These are phyloP conservation scores for Manihot esculenta DNA, from an alignment of 441 rosid genomes.

Conservation along the genomic window DNA sequence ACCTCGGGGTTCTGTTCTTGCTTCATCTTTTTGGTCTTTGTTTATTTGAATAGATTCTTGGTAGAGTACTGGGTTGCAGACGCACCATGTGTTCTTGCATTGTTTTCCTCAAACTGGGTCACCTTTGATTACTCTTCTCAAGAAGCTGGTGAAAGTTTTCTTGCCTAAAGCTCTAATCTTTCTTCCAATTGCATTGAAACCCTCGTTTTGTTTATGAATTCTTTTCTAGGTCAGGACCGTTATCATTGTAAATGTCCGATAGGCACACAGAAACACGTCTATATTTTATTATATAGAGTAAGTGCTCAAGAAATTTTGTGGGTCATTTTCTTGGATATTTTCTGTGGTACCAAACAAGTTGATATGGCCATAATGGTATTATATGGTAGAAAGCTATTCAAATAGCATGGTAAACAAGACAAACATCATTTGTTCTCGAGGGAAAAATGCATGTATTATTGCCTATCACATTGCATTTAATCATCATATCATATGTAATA, in stretches of 20 bases:
- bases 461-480: constrained; percentile 19
- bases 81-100: constrained; percentile 72
- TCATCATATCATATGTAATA: no score
- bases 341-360: neutral
- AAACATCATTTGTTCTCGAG: constrained; percentile 9
- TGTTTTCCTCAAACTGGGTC: constrained; percentile 47
- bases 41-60: constrained; percentile 17
- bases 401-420: constrained; percentile 21
- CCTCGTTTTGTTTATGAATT: no score
- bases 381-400: constrained; percentile 7
- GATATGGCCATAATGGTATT: constrained; percentile 37
- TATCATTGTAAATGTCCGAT: neutral
- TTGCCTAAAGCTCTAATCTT: no score
- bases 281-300: no score
- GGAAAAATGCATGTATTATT: constrained; percentile 17
- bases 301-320: neutral
- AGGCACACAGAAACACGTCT: neutral
- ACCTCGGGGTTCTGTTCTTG: constrained; percentile 75
- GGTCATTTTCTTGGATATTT: neutral
- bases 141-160: no score
- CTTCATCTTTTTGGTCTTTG: neutral
- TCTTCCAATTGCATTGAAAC: no score
- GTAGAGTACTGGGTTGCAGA: constrained; percentile 19
- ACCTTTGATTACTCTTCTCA: no score
- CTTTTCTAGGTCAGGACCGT: no score